Evolutionary conservation across 306 rosid genomes (phyloP), one percentile per base, ranked within the genome.

Genomic region (Cajanus cajan): DNA sequence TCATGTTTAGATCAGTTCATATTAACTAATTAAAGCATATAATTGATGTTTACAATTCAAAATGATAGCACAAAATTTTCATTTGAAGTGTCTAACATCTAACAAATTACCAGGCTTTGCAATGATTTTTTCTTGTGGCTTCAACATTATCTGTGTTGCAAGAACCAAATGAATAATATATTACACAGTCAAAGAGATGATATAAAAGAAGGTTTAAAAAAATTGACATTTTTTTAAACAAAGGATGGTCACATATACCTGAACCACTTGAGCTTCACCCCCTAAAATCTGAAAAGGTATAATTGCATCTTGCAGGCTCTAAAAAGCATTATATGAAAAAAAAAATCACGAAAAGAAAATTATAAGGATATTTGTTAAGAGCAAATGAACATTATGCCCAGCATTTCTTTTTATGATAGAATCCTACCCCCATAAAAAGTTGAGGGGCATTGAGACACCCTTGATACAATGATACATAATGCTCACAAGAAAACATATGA

Each of bases 251-350:
- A 73, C 57, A 68, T 66, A 85, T 90, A 96, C 98, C 97, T 96
- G 99, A 80, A 96, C 92, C 54, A 93, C 90, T 80, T 96, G 99
- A 84, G 97, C 96, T 90, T 93, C 99, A 55, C 97, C 97, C 13
- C 99, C 99, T 84, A 93, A 88, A 89, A 96, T 96, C 89, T 96
- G 99, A 83, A 96, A 96, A 48, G 99, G 89, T 79, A 70, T 90
- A 72, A 96, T 70, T 31, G 94, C 89, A 83, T 96, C 98, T 88
- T 96, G 93, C 2, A 90, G 99, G 48, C 98, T 96, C 99, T 96
- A 85, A 81, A 83, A 51, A 80, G 39, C 71, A 80, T 57, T 66
- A 64, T 74, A 81, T 21, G 36, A 78, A 31, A 83, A 44, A n/a
- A n/a, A 24, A 66, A 61, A 11, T 52, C 16, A 73, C 10, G 40